Evolutionary conservation across 1,139 yeast genomes (phyloP).

Genomic region (Nakaseomyces nivariensis): DNA sequence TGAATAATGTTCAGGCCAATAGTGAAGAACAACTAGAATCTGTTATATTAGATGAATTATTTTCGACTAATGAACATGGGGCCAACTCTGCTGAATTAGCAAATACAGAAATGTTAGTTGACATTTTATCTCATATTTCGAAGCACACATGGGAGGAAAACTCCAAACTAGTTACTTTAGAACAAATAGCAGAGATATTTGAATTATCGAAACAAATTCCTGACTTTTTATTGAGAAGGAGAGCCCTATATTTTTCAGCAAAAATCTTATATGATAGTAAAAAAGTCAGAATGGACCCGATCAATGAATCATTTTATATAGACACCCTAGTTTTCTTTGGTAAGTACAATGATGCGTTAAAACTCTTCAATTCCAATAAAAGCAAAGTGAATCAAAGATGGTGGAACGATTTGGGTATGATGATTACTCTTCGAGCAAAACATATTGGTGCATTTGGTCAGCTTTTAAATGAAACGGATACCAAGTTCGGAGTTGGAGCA

Average conservation of each 20-base stretch:
- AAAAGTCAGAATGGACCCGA: conserved; percentile 27
- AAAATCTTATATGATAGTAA: conserved; percentile 20
- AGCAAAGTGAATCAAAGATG: conserved; percentile 28
- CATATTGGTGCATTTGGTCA: conserved; percentile 26
- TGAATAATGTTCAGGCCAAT: background rate
- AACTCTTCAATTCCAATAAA: conserved; percentile 20
- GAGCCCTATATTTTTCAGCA: conserved; percentile 22
- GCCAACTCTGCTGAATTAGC: conserved; percentile 3
- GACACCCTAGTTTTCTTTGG: conserved; percentile 26
- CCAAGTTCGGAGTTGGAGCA: conserved; percentile 11
- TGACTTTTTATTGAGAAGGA: conserved; percentile 8
- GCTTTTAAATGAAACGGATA: conserved; percentile 13
- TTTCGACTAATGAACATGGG: background rate
- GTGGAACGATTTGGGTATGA: conserved; percentile 33
- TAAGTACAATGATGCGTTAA: conserved; percentile 22
- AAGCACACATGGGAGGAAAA: conserved; percentile 3
- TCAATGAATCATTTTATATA: conserved; percentile 29
- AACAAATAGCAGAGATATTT: conserved; percentile 20
- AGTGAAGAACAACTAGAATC: conserved; percentile 1
- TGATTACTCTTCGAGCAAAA: conserved; percentile 26
- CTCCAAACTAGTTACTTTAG: conserved; percentile 12
- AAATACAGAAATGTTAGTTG: conserved; percentile 8
- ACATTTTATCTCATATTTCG: conserved; percentile 4
- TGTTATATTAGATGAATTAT: conserved; percentile 1
- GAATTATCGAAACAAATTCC: conserved; percentile 23